Percentiles rank a stretch among this genome's conserved stretches.
These are phyloP conservation scores for Camelina sativa DNA, from an alignment of 345 rosid species.

Conservation along the genomic window DNA sequence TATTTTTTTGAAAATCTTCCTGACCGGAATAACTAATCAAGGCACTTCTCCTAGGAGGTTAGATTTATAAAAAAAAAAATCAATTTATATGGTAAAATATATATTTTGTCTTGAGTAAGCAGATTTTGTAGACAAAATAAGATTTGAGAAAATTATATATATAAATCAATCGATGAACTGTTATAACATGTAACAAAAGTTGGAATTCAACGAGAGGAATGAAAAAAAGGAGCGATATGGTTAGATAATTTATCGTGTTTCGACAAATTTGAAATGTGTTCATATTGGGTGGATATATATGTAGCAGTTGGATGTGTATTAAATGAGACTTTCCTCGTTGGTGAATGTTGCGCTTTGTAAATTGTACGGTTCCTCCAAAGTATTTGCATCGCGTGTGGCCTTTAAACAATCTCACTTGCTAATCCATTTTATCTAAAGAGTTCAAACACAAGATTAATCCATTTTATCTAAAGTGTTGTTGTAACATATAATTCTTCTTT, in stretches of 20 bases:
- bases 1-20: conserved; percentile 35
- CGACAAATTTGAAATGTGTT: conserved; percentile 23
- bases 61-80: background rate
- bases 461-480: too few relatives aligned
- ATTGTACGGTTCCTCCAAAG: conserved; percentile 38
- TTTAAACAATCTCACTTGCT: conserved; percentile 18
- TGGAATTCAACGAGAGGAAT: conserved; percentile 23
- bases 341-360: conserved; percentile 41
- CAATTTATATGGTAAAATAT: background rate
- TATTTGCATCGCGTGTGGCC: conserved; percentile 26
- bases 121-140: background rate
- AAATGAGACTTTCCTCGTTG: conserved; percentile 45
- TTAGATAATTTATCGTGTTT: conserved; percentile 5
- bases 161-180: background rate
- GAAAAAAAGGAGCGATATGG: conserved; percentile 7
- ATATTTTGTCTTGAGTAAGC: conserved; percentile 18
- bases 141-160: background rate
- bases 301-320: conserved; percentile 44
- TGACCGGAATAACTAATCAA: conserved; percentile 43
- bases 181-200: conserved; percentile 13
- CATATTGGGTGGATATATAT: conserved; percentile 37
- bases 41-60: conserved; percentile 40
- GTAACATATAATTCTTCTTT: background rate
- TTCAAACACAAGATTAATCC: background rate
- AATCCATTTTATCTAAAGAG: conserved; percentile 13